Conservation (phyloP, 2,329 filamentous ascomycete genomes). For the Myriosclerotinia curreyana region DNA sequence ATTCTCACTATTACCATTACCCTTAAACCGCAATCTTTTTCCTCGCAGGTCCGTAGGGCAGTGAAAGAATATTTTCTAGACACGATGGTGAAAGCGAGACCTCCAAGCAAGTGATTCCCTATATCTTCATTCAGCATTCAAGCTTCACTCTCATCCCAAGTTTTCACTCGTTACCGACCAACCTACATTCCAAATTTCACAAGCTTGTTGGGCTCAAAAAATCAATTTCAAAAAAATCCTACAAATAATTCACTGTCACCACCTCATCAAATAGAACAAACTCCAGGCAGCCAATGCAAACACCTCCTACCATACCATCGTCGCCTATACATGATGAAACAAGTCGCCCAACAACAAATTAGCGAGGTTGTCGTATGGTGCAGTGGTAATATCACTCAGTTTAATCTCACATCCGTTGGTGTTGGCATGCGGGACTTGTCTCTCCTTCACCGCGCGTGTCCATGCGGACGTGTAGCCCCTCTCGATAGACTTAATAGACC, state of each 20-base stretch:
- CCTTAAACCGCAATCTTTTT: too few species aligned
- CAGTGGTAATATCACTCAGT: constrained; percentile 8
- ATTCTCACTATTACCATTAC: too few species aligned
- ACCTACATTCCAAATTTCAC: neutral
- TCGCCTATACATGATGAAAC: neutral
- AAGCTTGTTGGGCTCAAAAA: neutral
- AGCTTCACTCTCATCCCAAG: neutral
- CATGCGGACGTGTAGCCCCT: neutral
- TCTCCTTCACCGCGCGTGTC: constrained; percentile 10
- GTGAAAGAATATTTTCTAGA: too few species aligned
- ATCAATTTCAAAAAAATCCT: neutral
- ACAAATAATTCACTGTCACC: neutral
- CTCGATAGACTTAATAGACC: neutral
- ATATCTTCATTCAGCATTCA: neutral
- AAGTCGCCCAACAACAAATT: neutral
- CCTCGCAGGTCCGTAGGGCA: too few species aligned
- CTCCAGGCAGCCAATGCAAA: neutral
- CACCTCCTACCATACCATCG: neutral
- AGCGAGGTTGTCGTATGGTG: constrained; percentile 10
- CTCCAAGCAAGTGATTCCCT: too few species aligned
- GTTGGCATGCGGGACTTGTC: constrained; percentile 15
- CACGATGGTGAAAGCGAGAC: too few species aligned
- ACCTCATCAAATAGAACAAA: neutral
- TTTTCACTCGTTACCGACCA: neutral
- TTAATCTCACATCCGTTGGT: constrained; percentile 7